Conservation (phyloP, 2,329 filamentous ascomycete species). For the Hyphodiscus sp. region DNA sequence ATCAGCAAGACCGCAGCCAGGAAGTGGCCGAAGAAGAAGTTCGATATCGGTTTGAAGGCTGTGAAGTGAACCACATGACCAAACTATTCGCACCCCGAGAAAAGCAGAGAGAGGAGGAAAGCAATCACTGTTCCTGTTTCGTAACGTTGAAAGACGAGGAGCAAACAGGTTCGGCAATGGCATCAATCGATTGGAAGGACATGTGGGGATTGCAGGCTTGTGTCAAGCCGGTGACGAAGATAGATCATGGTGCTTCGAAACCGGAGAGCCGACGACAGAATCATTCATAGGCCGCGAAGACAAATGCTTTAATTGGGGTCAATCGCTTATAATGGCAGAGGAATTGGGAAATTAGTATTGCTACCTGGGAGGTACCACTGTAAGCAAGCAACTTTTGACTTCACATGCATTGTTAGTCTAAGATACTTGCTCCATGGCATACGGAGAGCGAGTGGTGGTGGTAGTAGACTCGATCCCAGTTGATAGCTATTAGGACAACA, state of each 20-base stretch:
- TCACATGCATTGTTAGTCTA: too few species aligned
- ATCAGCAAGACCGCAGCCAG: constrained; percentile 35
- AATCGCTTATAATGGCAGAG: too few species aligned
- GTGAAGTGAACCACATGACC: constrained; percentile 34
- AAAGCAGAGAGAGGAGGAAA: constrained; percentile 43
- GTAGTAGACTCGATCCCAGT: too few species aligned
- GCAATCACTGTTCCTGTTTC: constrained; percentile 57
- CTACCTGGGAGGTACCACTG: too few species aligned
- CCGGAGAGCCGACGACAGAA: too few species aligned
- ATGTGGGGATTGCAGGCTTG: constrained; percentile 18
- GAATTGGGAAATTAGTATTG: too few species aligned
- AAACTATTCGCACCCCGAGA: constrained; percentile 49
- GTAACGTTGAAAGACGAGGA: constrained; percentile 52
- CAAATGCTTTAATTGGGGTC: too few species aligned
- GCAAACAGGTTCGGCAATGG: constrained; percentile 47
- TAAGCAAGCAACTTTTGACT: too few species aligned
- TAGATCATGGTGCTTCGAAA: neutral
- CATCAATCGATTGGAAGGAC: constrained; percentile 31
- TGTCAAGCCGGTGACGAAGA: constrained; percentile 14
- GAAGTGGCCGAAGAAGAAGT: constrained; percentile 40
- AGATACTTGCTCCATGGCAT: too few species aligned
- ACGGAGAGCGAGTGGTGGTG: too few species aligned
- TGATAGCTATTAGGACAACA: neutral
- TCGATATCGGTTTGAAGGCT: constrained; percentile 39
- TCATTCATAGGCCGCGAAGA: too few species aligned